Evolutionary conservation across 2,329 filamentous ascomycete genomes (phyloP).

Genomic region (Epichloe festucae): DNA sequence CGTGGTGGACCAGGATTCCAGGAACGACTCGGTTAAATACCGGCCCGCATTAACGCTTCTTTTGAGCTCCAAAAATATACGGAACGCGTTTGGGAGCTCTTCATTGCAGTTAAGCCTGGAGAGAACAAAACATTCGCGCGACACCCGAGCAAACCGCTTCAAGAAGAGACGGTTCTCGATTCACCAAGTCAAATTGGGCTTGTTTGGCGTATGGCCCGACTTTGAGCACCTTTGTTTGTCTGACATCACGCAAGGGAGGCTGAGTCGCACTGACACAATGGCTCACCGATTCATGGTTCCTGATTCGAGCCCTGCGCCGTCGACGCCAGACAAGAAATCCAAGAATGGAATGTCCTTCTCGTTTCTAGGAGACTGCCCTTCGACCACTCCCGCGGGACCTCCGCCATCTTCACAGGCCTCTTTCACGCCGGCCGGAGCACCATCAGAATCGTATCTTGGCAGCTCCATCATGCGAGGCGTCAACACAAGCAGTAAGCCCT

Average conservation of each 20-base stretch:
- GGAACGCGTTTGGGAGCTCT: background rate
- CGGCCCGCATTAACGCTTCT: background rate
- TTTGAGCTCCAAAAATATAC: background rate
- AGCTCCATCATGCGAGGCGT: slow-evolving; percentile 38
- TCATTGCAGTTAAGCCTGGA: background rate
- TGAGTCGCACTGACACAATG: slow-evolving; percentile 18
- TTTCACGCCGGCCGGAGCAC: slow-evolving; percentile 43
- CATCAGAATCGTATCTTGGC: slow-evolving; percentile 40
- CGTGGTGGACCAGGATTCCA: background rate
- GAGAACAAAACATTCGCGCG: background rate
- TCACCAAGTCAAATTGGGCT: background rate
- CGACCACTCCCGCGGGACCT: slow-evolving; percentile 39
- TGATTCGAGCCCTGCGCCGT: slow-evolving; percentile 32
- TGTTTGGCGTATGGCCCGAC: background rate
- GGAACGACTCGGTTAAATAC: background rate
- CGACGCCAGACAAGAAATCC: slow-evolving; percentile 34
- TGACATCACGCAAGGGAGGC: background rate
- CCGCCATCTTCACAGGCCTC: slow-evolving; percentile 39
- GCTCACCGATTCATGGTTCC: slow-evolving; percentile 28
- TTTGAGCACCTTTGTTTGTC: background rate
- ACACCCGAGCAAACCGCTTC: background rate
- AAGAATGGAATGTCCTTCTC: slow-evolving; percentile 22
- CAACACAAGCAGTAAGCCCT: slow-evolving; percentile 24
- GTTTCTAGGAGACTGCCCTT: slow-evolving; percentile 30
- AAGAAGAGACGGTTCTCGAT: background rate